Conservation (phyloP, 129 eudicot genomes). For the Solidago caesia region DNA sequence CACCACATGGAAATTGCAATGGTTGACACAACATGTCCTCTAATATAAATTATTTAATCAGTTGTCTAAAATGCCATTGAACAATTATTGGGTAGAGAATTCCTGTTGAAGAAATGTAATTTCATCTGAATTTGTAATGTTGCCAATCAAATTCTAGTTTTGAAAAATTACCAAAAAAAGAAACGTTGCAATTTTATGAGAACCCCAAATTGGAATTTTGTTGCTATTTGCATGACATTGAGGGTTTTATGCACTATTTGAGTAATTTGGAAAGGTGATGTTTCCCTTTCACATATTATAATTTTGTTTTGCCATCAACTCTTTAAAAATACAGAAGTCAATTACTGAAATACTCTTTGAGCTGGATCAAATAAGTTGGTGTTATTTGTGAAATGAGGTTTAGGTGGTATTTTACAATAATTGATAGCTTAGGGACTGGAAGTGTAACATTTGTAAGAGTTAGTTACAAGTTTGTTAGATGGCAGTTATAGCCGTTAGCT, state of each 20-base stretch:
- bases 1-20: neutral
- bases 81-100: neutral
- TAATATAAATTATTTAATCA: neutral
- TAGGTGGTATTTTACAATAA: too few species aligned
- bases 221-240: neutral
- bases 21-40: neutral
- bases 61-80: conserved; percentile 2
- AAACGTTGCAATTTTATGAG: neutral
- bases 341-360: neutral
- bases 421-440: too few species aligned
- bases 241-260: neutral
- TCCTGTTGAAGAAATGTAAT: neutral
- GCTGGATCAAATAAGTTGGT: conserved; percentile 9
- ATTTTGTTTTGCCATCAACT: neutral
- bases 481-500: too few species aligned
- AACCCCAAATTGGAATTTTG: neutral
- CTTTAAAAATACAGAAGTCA: neutral
- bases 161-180: neutral
- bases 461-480: too few species aligned
- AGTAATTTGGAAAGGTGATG: neutral
- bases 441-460: too few species aligned
- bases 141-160: neutral
- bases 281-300: neutral
- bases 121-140: neutral
- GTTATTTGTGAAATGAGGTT: too few species aligned